Evolutionary conservation across 2,329 filamentous ascomycete species (phyloP).

Genomic region (Stachybotrys elegans): DNA sequence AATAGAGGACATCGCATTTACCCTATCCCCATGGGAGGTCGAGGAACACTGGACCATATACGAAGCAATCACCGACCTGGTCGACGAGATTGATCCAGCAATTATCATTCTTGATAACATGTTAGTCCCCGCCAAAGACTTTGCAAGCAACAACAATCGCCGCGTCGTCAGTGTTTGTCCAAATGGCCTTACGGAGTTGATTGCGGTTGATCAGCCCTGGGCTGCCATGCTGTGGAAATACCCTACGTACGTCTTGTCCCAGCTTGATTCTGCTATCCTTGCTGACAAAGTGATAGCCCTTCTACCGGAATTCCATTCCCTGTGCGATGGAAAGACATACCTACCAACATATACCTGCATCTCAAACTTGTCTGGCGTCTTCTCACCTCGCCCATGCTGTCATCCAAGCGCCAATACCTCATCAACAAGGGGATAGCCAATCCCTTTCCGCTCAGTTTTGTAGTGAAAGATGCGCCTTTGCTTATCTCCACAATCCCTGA

Average conservation of each 20-base stretch:
- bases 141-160: neutral
- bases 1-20: neutral
- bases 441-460: neutral
- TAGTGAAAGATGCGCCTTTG: conserved; percentile 7
- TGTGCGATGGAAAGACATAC: conserved; percentile 35
- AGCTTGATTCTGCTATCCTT: neutral
- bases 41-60: neutral
- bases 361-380: conserved; percentile 10
- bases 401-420: neutral
- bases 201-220: neutral
- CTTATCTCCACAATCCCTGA: conserved; percentile 19
- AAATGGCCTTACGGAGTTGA: neutral
- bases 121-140: neutral
- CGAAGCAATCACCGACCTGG: neutral
- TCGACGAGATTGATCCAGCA: neutral
- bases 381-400: conserved; percentile 5
- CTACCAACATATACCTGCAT: conserved; percentile 31
- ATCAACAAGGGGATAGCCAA: neutral
- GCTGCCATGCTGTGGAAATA: neutral
- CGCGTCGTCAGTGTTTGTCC: neutral
- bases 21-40: neutral
- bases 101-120: neutral
- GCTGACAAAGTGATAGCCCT: neutral
- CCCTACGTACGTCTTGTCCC: neutral
- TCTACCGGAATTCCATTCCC: conserved; percentile 38